Conservation (phyloP, 352 stramenopile species). For the Pilasporangium apinafurcum region DNA sequence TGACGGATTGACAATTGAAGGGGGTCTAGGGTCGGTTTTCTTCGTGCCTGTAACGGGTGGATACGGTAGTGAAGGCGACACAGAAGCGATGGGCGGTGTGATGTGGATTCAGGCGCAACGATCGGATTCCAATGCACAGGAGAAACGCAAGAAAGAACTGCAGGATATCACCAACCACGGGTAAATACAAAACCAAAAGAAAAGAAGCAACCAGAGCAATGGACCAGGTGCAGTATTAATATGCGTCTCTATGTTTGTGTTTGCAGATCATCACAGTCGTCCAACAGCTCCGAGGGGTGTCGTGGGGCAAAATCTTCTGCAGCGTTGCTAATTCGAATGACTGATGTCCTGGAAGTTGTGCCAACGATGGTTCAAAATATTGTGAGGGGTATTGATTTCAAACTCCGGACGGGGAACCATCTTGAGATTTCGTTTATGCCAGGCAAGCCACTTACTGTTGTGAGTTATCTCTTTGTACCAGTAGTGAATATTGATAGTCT, state of each 20-base stretch:
- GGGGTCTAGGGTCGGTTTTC: conserved; percentile 30
- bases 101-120: conserved; percentile 45
- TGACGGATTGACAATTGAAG: conserved; percentile 38
- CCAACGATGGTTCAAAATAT: conserved; percentile 36
- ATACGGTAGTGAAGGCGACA: conserved; percentile 10
- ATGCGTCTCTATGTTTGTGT: no score
- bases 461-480: no score
- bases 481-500: neutral
- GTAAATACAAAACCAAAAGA: no score
- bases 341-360: conserved; percentile 16
- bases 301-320: conserved; percentile 11
- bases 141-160: conserved; percentile 44
- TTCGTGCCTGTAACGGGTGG: conserved; percentile 8
- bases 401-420: conserved; percentile 16
- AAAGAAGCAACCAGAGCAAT: neutral
- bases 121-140: conserved; percentile 48
- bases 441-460: no score
- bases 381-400: conserved; percentile 28
- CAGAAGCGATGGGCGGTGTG: no score
- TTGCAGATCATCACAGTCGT: no score
- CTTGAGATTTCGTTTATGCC: conserved; percentile 67
- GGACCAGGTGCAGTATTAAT: conserved; percentile 8
- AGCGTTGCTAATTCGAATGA: conserved; percentile 24
- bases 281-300: conserved; percentile 1
- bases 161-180: conserved; percentile 44